phyloP scores from a whole-genome alignment of 805 yeast genomes.

The Myxozyma monticola region DNA sequence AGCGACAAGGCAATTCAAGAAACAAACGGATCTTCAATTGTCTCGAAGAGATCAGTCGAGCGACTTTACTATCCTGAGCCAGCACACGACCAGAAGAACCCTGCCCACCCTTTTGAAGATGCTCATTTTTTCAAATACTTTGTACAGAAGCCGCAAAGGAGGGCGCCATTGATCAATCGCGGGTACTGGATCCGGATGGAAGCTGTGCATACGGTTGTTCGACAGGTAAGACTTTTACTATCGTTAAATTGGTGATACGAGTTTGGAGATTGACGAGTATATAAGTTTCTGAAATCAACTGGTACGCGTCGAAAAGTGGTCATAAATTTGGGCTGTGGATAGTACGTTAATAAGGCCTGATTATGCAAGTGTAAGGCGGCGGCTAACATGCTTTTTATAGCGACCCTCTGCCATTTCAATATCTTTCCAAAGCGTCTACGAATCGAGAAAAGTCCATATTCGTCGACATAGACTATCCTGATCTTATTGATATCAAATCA shows the following conservation, averaged over 20 bases:
- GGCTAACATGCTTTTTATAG: no score
- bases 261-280: not conserved
- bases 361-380: no score
- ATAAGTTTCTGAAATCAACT: conserved; percentile 14
- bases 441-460: conserved; percentile 47
- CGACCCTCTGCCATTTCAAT: conserved; percentile 60
- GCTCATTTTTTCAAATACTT: conserved; percentile 61
- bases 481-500: conserved; percentile 57
- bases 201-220: conserved; percentile 57
- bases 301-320: conserved; percentile 42
- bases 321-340: conserved; percentile 79
- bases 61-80: conserved; percentile 43
- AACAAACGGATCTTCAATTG: conserved; percentile 80
- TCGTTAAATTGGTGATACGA: not conserved
- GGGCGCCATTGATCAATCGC: conserved; percentile 79
- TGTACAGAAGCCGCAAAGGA: conserved; percentile 62
- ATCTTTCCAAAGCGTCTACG: conserved; percentile 40
- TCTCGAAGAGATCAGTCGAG: conserved; percentile 79
- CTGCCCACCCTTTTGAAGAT: conserved; percentile 8
- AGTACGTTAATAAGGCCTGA: conserved; percentile 40
- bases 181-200: conserved; percentile 83
- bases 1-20: conserved; percentile 64
- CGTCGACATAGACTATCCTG: conserved; percentile 76
- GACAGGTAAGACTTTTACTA: conserved; percentile 42
- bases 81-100: conserved; percentile 24